Evolutionary conservation across 169 alveolate genomes (phyloP).

Genomic region (Eimeria brunetti): DNA sequence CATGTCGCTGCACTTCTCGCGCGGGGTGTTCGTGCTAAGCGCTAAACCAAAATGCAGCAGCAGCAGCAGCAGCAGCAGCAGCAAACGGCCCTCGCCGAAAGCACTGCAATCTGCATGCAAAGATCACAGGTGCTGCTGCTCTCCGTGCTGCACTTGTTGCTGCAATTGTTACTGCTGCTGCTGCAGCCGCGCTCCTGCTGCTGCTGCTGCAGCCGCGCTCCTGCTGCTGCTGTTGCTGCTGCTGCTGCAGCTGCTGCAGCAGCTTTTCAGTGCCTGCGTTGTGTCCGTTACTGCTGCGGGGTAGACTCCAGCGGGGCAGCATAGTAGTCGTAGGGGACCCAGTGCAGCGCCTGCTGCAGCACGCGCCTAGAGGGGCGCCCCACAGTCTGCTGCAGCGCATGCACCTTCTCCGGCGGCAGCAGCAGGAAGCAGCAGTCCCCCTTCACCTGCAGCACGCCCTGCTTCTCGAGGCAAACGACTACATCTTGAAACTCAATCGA

Average conservation of each 20-base stretch:
- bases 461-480: constrained; percentile 91
- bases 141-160: not conserved
- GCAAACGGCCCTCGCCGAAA: not conserved
- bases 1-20: no score
- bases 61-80: not conserved
- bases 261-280: not conserved
- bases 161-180: not conserved
- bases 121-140: not conserved
- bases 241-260: not conserved
- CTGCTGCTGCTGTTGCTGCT: not conserved
- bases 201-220: not conserved
- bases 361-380: constrained; percentile 89
- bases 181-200: not conserved
- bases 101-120: not conserved
- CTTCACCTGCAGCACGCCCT: constrained; percentile 88
- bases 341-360: constrained; percentile 89
- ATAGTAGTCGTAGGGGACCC: constrained; percentile 93
- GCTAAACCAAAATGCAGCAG: not conserved
- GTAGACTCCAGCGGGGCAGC: constrained; percentile 87
- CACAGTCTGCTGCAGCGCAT: constrained; percentile 85
- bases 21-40: no score
- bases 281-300: constrained; percentile 71
- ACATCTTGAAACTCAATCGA: constrained; percentile 92
- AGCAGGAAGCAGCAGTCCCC: constrained; percentile 90
- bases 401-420: constrained; percentile 88